phyloP scores from a whole-genome alignment of 2,329 filamentous ascomycete species.

The Leptographium lundbergii region DNA sequence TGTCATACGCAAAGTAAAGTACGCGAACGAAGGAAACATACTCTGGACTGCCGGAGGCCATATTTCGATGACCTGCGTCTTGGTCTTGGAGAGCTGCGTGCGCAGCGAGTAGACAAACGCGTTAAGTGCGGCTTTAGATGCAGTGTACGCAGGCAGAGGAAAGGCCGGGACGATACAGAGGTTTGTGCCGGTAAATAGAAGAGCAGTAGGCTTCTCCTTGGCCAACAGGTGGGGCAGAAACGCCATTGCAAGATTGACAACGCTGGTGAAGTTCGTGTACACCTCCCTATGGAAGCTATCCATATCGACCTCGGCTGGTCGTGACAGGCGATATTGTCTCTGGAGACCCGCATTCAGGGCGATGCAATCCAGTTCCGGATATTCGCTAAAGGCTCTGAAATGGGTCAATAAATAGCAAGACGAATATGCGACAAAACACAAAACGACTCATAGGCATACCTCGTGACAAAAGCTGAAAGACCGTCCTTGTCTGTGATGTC shows the following conservation, averaged over 20 bases:
- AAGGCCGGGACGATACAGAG: constrained; percentile 22
- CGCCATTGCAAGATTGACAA: constrained; percentile 26
- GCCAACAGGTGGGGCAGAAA: constrained; percentile 25
- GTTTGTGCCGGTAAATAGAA: constrained; percentile 22
- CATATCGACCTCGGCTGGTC: constrained; percentile 25
- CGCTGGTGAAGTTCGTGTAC: constrained; percentile 26
- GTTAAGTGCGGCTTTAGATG: constrained; percentile 15
- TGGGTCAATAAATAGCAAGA: background rate
- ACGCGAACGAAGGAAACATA: constrained; percentile 12
- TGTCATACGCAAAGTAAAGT: background rate
- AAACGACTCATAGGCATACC: constrained; percentile 14
- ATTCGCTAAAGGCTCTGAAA: constrained; percentile 8
- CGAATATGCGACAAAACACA: background rate
- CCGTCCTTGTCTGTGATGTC: constrained; percentile 31
- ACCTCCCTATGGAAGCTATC: constrained; percentile 23
- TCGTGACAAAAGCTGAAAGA: constrained; percentile 27
- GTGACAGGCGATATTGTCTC: constrained; percentile 22
- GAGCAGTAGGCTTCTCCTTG: constrained; percentile 5
- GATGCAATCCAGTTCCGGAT: constrained; percentile 32
- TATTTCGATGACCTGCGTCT: constrained; percentile 23
- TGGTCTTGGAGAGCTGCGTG: constrained; percentile 12
- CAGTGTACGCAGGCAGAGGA: constrained; percentile 26
- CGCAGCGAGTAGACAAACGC: constrained; percentile 27
- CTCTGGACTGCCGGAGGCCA: constrained; percentile 20
- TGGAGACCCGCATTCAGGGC: constrained; percentile 35